A percentile compares a stretch with the other conserved stretches of the same genome.
Evolutionary conservation across 139 green algal genomes (phyloP).

Genomic region (Chlamydomonas urium): DNA sequence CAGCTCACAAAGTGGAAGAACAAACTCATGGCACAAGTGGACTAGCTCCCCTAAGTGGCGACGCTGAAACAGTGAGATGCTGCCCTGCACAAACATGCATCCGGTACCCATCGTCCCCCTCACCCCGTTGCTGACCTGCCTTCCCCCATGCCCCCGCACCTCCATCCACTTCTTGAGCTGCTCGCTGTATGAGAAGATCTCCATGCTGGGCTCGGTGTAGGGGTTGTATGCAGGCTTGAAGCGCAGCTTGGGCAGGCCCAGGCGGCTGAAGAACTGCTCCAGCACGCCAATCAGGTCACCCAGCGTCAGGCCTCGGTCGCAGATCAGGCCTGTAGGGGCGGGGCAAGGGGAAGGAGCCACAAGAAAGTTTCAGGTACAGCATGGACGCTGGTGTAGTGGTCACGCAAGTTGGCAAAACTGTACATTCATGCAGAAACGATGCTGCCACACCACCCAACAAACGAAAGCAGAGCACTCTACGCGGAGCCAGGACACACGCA

Average conservation of each 20-base stretch:
- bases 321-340: slow-evolving; percentile 60
- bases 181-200: slow-evolving; percentile 97
- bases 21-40: no score
- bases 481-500: no score
- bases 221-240: slow-evolving; percentile 99
- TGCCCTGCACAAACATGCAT: no score
- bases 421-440: no score
- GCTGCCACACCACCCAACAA: no score
- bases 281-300: slow-evolving; percentile 84
- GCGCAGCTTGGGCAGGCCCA: slow-evolving; percentile 92
- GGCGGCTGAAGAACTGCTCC: slow-evolving; percentile 85
- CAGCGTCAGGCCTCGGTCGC: slow-evolving; percentile 84
- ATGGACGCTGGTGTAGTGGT: no score
- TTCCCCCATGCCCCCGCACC: slow-evolving; percentile 41
- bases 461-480: no score
- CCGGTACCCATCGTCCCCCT: neutral
- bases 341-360: neutral
- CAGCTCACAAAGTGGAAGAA: no score
- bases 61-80: neutral
- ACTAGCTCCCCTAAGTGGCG: no score
- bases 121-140: neutral
- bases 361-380: no score
- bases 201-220: slow-evolving; percentile 99
- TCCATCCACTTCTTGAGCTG: slow-evolving; percentile 98
- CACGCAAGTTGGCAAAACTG: no score